Percentiles rank a stretch among this genome's conserved stretches.
These are phyloP conservation scores for Aspergillus aculeatus DNA, from an alignment of 2,329 filamentous ascomycete genomes.

Conservation along the genomic window DNA sequence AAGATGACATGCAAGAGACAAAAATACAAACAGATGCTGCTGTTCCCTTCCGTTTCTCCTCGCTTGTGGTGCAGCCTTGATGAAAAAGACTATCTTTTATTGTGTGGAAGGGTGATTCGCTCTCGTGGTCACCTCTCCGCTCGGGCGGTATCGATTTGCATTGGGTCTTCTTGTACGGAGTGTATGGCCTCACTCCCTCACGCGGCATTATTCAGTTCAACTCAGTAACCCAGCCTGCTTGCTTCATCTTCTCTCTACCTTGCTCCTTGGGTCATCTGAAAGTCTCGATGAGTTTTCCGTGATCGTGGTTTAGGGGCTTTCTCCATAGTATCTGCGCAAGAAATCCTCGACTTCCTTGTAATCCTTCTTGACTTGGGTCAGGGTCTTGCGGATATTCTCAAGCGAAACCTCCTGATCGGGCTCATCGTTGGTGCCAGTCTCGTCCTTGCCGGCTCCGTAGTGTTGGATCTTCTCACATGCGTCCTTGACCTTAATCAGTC, in stretches of 20 bases:
- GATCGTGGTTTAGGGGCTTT: conserved; percentile 22
- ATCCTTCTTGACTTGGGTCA: conserved; percentile 71
- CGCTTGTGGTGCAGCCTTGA: neutral
- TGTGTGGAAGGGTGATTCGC: neutral
- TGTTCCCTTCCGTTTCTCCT: neutral
- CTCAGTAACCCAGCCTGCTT: conserved; percentile 13
- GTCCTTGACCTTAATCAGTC: conserved; percentile 85
- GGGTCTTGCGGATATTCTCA: conserved; percentile 65
- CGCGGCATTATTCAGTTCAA: conserved; percentile 20
- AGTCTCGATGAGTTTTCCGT: neutral
- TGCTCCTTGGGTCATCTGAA: conserved; percentile 6
- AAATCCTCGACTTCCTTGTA: conserved; percentile 70
- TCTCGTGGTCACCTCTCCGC: neutral
- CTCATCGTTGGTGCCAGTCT: conserved; percentile 67
- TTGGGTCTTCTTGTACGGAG: conserved; percentile 5
- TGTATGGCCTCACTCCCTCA: conserved; percentile 13
- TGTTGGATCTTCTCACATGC: conserved; percentile 96
- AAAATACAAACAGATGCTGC: neutral
- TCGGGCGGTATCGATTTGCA: neutral
- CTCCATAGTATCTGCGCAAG: conserved; percentile 69
- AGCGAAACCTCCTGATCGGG: conserved; percentile 68
- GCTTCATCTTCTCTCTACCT: conserved; percentile 6
- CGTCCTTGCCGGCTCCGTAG: conserved; percentile 78
- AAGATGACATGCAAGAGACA: neutral
- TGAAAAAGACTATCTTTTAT: neutral